Evolutionary conservation across 2,329 filamentous ascomycete genomes (phyloP), one percentile per base, ranked within the genome.

Genomic region (Trichoderma koningii): DNA sequence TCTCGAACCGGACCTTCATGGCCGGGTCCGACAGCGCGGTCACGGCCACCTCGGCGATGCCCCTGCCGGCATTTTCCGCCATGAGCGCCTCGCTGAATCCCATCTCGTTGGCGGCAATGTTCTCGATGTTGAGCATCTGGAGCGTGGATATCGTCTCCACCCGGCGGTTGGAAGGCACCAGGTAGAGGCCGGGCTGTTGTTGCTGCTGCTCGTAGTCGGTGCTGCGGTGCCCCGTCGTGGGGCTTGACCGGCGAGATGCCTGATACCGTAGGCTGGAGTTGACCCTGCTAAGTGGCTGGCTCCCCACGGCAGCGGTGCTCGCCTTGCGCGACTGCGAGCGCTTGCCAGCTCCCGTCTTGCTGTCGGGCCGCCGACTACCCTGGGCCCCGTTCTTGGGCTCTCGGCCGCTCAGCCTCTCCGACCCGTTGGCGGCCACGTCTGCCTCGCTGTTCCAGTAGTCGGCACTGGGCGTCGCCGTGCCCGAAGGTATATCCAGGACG

Each of bases 101-200:
- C 65, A 96, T 86, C 69, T 97, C 93, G 48, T 91, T 89, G 66
- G 93, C 89, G 0, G 93, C 93, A 64, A 96, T 91, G 72, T 95
- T 93, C 77, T 98, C 95, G 1, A 98, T 85, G 68, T 95, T 94
- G 30, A 96, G 85, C 86, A 97, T 95, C 73, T 96, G 92, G 45
- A 95, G 81, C 6, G 94, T 84, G 19, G 87, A 89, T 34, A 89
- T 85, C 5, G 85, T 81, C 70, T 89, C 87, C 30, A 88, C 78
- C 14, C 83, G 84, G 42, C 84, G 83, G 69, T 83, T 82, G 2
- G 85, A 85, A 9, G 81, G 82, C 19, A 82, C 71, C 41, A 85
- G 75, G 70, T 85, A 87, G 57, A 88, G 81, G 1, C 83, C 83
- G 1, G 79, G 73, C 52, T 74, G 77, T 15, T 76, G 72, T 70